A percentile compares a stretch with the other conserved stretches of the same genome.
phyloP scores from a whole-genome alignment of 2,329 filamentous ascomycete genomes.

The Hypomyces rosellus region DNA sequence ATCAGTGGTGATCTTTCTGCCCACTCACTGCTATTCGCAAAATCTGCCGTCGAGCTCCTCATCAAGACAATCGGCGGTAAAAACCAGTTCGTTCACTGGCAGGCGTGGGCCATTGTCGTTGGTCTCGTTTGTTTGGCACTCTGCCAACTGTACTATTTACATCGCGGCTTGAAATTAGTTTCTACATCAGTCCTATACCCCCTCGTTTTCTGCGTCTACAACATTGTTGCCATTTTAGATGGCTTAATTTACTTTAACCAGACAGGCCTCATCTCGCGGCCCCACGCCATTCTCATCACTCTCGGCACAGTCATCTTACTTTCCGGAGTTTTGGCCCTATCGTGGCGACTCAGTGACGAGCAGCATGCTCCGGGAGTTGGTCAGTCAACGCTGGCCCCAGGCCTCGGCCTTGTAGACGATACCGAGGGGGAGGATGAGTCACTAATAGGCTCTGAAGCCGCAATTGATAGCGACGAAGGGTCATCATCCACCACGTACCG shows the following conservation, averaged over 20 bases:
- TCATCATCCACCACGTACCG: constrained; percentile 31
- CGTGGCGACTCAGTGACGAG: constrained; percentile 84
- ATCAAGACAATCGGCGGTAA: constrained; percentile 77
- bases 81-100: constrained; percentile 94
- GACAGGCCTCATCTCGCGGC: constrained; percentile 66
- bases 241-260: constrained; percentile 96
- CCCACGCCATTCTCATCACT: constrained; percentile 75
- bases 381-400: constrained; percentile 70
- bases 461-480: constrained; percentile 35
- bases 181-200: constrained; percentile 95
- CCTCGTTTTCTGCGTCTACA: constrained; percentile 97
- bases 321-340: constrained; percentile 81
- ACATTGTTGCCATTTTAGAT: constrained; percentile 96
- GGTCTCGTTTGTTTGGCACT: constrained; percentile 76
- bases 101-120: constrained; percentile 86
- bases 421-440: constrained; percentile 55
- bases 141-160: constrained; percentile 89
- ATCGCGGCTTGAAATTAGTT: constrained; percentile 86
- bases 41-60: constrained; percentile 91
- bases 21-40: constrained; percentile 86
- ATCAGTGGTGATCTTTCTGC: constrained; percentile 91
- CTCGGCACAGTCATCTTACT: constrained; percentile 82
- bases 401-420: constrained; percentile 73
- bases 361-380: constrained; percentile 54
- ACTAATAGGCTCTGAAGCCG: constrained; percentile 42